Percentiles rank a stretch among this genome's conserved stretches.
Evolutionary conservation across 495 filamentous ascomycete genomes (phyloP).

Genomic region (Aspergillus carlsbadensis): DNA sequence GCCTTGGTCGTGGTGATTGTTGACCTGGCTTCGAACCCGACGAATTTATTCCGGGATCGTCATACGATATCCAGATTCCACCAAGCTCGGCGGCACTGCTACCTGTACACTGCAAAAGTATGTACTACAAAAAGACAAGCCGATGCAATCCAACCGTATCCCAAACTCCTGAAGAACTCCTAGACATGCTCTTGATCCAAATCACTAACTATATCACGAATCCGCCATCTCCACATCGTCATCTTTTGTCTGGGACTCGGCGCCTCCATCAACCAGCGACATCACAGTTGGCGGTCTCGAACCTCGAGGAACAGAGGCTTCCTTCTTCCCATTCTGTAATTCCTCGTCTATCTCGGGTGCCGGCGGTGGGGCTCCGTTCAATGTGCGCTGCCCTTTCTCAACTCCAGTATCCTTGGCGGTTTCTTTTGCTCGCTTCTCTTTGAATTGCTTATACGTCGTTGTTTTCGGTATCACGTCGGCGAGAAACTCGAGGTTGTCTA

Average conservation of each 20-base stretch:
- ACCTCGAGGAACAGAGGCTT: slow-evolving; percentile 20
- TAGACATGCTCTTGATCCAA: slow-evolving; percentile 9
- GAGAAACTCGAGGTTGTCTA: slow-evolving; percentile 95
- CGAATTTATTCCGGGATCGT: not conserved
- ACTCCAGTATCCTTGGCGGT: slow-evolving; percentile 39
- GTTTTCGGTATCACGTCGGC: slow-evolving; percentile 87
- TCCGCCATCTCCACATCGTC: slow-evolving; percentile 50
- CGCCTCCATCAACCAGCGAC: slow-evolving; percentile 40
- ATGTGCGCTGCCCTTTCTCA: slow-evolving; percentile 54
- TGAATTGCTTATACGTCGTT: slow-evolving; percentile 74
- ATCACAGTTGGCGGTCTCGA: slow-evolving; percentile 34
- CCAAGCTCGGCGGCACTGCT: not conserved
- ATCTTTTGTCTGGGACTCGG: slow-evolving; percentile 21
- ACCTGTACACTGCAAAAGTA: not conserved
- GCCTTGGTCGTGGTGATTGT: too few relatives aligned
- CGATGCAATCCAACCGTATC: slow-evolving; percentile 4
- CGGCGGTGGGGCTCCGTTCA: slow-evolving; percentile 38
- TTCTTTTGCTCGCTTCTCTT: slow-evolving; percentile 58
- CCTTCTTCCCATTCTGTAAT: slow-evolving; percentile 16
- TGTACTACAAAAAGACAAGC: slow-evolving; percentile 3
- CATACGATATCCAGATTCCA: not conserved
- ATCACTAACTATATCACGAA: slow-evolving; percentile 22
- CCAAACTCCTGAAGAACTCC: slow-evolving; percentile 27
- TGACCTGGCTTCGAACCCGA: too few relatives aligned
- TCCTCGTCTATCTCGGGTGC: slow-evolving; percentile 33